Evolutionary conservation across 805 yeast genomes (phyloP), one percentile per base, ranked within the genome.

Genomic region (Alloascoidea africana): DNA sequence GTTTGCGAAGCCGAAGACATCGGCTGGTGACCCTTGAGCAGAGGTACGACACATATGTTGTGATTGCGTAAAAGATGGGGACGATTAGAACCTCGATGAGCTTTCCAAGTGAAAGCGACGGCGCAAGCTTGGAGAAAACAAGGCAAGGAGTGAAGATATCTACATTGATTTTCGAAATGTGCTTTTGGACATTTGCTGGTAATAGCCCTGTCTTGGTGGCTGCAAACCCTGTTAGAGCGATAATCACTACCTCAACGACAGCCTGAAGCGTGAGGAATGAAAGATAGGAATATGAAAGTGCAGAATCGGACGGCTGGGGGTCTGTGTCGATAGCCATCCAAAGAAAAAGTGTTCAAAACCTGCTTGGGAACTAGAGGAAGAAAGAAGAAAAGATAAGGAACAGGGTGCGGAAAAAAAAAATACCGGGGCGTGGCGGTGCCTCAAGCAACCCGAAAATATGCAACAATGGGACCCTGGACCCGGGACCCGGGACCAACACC

Each of bases 81-180:
- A 89, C 85, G 36, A 87, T 62, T 35, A 83, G 68, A 36, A 89
- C 71, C 51, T 89, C 96, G 32, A 77, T 52, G 50, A 91, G 68
- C 50, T 85, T 87, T 46, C 75, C 66, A 42, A 87, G 56, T 4
- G 91, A 77, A 35, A 91, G 60, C 6, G 73, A 62, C 16, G 72
- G 66, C 1, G 78, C 81, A 49, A 75, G 58, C 44, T 91, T 91
- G 45, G 84, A 70, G 58, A 89, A 91, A 48, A 89, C 86, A 64
- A 89, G 72, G 47, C 95, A 87, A 4, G 98, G 97, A 15, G 97
- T 91, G 63, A 91, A 89, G 38, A 89, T 61, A 58, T 84, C 89
- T 27, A 91, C 96, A 52, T 89, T 89, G 38, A 89, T 65, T 40
- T 68, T 62, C 3, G 91, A 76, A 15, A 89, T 67, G 34, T 71